Conservation (phyloP, 495 filamentous ascomycete genomes). For the Penicillium macrosclerotiorum region DNA sequence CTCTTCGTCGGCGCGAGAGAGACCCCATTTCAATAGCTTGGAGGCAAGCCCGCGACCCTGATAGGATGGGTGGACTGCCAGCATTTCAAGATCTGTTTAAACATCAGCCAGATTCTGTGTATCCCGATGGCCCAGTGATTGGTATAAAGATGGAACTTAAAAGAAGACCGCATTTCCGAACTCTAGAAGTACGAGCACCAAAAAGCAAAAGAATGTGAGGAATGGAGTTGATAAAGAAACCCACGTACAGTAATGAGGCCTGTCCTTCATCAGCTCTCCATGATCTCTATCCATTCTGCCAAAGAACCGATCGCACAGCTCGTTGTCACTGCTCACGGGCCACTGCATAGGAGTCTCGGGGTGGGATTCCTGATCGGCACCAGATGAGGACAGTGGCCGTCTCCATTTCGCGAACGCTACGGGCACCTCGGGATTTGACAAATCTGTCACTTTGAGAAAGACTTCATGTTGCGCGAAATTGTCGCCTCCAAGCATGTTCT, state of each 20-base stretch:
- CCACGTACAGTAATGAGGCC: conserved; percentile 31
- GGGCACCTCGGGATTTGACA: conserved; percentile 6
- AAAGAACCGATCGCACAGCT: conserved; percentile 26
- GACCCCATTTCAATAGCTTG: conserved; percentile 40
- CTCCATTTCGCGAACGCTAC: conserved; percentile 29
- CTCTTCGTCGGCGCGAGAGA: conserved; percentile 36
- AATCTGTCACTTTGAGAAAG: conserved; percentile 17
- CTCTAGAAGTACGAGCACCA: too few species aligned
- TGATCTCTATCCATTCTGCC: conserved; percentile 17
- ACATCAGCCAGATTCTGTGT: neutral
- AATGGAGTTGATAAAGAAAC: neutral
- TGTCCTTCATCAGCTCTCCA: conserved; percentile 19
- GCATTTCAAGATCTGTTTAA: conserved; percentile 32
- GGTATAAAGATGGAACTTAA: too few species aligned
- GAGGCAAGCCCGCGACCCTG: conserved; percentile 42
- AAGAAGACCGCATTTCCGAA: too few species aligned
- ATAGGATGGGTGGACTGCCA: conserved; percentile 33
- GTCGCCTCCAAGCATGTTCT: neutral
- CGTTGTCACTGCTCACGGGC: conserved; percentile 17
- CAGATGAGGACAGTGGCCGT: neutral
- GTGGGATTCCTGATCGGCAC: conserved; percentile 12
- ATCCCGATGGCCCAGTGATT: neutral
- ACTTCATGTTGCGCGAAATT: conserved; percentile 3
- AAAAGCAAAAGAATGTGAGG: neutral
- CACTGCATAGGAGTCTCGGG: conserved; percentile 7